Base-by-base conservation (phyloP, 192 early-diverging fungal species). In the Mortierella hygrophila region DNA sequence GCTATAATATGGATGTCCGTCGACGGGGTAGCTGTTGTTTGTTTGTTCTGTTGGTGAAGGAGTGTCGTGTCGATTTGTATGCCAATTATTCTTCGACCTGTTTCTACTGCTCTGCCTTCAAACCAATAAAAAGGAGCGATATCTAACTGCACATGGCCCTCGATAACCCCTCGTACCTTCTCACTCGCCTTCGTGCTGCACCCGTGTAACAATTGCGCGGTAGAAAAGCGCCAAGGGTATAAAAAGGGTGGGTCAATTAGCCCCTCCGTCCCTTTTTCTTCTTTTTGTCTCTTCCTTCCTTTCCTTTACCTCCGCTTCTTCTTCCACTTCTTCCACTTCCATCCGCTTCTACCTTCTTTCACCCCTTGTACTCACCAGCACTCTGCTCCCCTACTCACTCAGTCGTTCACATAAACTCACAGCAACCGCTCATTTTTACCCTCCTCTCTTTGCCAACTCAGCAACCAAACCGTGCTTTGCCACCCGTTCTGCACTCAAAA, bases 41-140 rank as follows among this genome's bases (percentile, higher is more conserved):
- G 6, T 57, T 9, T 32, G 60, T 29, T 32, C 0, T 65, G 55
- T 65, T 4, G 38, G 0, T 32, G 11, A 3, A 29, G 32, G 60
- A 4, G 60, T 65, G 29, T 65, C 60, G 60, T 65, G 60, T 65
- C 60, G 60, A 65, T 65, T 65, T 65, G 26, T 65, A 26, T 32
- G 4, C 60, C 60, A 65, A 65, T 65, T 32, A 32, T 57, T 57
- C 23, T 26, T 57, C 55, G 9, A 3, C 29, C 13, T 2, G 6
- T 65, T 60, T 60, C 55, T 26, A 23, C 55, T 60, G 55, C n/a
- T 60, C 55, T 60, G 55, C 55, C n/a, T 26, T 60, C 60, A 32
- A 1, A 32, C 9, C 9, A 29, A 29, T 52, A 20, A 6, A 20
- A 5, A 52, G 0, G 49, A 21, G 5, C 49, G 49, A 52, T 18